Conservation (phyloP, 2,329 filamentous ascomycete species). For the Bipolaris victoriae region DNA sequence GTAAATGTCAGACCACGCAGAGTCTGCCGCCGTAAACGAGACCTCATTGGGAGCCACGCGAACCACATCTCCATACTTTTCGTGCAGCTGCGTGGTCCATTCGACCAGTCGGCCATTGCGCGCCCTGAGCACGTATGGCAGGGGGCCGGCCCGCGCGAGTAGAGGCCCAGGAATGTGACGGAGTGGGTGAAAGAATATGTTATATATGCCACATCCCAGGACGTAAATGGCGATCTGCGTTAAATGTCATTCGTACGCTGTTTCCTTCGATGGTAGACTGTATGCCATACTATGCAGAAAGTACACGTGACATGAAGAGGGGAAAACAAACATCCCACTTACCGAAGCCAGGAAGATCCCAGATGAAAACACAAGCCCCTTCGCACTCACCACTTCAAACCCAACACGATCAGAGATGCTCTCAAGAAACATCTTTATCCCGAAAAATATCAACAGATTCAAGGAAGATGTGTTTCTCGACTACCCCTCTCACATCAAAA, state of each 20-base stretch:
- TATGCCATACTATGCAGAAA: no score
- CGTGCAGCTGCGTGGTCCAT: slow-evolving; percentile 44
- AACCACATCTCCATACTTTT: slow-evolving; percentile 52
- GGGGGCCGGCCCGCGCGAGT: slow-evolving; percentile 36
- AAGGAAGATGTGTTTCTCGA: no score
- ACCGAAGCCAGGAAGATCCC: no score
- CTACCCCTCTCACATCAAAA: no score
- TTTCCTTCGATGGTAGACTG: no score
- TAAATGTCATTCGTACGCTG: not conserved
- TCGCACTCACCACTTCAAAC: no score
- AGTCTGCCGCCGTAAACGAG: slow-evolving; percentile 53
- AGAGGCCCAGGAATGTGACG: slow-evolving; percentile 53
- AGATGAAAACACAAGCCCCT: no score
- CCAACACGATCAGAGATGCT: no score
- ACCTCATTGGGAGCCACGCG: slow-evolving; percentile 52
- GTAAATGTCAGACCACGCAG: slow-evolving; percentile 54
- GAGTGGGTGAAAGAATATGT: slow-evolving; percentile 53
- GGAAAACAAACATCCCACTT: no score
- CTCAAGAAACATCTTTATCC: no score
- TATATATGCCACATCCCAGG: slow-evolving; percentile 40
- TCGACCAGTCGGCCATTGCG: slow-evolving; percentile 34
- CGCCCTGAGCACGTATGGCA: slow-evolving; percentile 41
- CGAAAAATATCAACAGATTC: no score
- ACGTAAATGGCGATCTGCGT: slow-evolving; percentile 22
- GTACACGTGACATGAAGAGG: no score